Base-by-base conservation (phyloP, 2,329 filamentous ascomycete species). In the Beauveria scarabaeidicola region DNA sequence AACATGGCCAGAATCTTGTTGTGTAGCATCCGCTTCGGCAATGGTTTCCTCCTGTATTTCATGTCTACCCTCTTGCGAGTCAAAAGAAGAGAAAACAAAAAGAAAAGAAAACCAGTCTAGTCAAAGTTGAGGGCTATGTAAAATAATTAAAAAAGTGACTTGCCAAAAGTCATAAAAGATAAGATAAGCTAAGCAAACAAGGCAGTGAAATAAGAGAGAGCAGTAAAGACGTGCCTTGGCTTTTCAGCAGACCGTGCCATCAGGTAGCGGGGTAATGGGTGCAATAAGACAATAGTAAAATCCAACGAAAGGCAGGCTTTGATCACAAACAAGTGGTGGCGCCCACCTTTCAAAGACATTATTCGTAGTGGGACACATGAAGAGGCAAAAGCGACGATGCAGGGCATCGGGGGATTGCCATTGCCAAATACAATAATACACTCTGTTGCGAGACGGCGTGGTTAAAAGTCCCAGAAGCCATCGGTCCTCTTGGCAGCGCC, bases 381-480 rank as follows among this genome's bases (percentile, higher is more conserved):
- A n/a, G 19, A 53, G 32, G 48, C 52, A 48, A 27, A 53, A 53
- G 58, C 52, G 13, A 32, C 9, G n/a, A 25, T 13, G 11, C 11
- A n/a, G 17, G 29, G 23, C 29, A 23, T 41, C 41, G 36, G 17
- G 17, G 5, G 36, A 19, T 25, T 32, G 11, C 17, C 10, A 43
- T 25, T 50, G 19, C 32, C 51, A 25, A 44, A 25, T 54, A 23
- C 41, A 52, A 29, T 6, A 15, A 7, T 27, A n/a, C 50, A 21
- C 32, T 47, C 13, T 38, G 43, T 15, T n/a, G 21, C 13, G 1
- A 15, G 29, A 25, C 47, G 48, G 50, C 59, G 63, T 60, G 58
- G 55, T 57, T 72, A 80, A 65, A 76, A 80, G 63, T 79, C 77
- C 79, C 79, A 82, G 61, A 78, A 76, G 68, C 68, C 73, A 53